Evolutionary conservation across 805 yeast genomes (phyloP), one percentile per base, ranked within the genome.

Genomic region (Candida chauliodis): DNA sequence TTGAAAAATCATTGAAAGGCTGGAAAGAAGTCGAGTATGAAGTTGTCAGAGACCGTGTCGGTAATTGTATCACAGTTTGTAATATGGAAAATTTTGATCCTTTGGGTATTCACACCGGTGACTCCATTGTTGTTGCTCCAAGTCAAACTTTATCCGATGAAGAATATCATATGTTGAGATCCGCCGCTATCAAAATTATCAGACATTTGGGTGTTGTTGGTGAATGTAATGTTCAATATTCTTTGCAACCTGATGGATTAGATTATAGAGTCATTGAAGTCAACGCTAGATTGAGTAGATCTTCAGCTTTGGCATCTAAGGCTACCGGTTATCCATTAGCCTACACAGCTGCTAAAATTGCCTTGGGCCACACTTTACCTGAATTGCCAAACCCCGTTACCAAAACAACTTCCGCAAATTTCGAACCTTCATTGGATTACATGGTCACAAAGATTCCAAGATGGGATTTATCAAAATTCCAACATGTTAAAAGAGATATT

Each of bases 1-100:
- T 91, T 46, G 99, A 91, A 69, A 90, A 85, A 73, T 91, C 98
- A 5, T 73, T 91, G 69, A 91, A 90, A 73, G 99, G 99, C 48
- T 91, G 99, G 99, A 91, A 91, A 65, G 99, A 91, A 68, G 95
- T 91, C 46, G 99, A 91, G 69, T 91, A 91, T 63, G 99, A 91
- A 72, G 99, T 91, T 48, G 98, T 91, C 41, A 84, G 99, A 60
- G 99, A 91, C 71, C 78, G 93, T 48, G 93, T 84, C 40, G 96
- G 84, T 50, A 91, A 91, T 77, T 91, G 99, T 76, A 91, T 91
- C 61, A 91, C 99, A 30, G 99, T 91, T 38, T 91, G 99, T 76
- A 91, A 91, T 68, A 91, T 91, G 99, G 99, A 91, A 71, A 91
- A 91, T 73, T 91, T 91, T 53, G 99, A 91, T 66, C 99, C 99